phyloP scores from a whole-genome alignment of 2,329 filamentous ascomycete genomes.

The Bipolaris sorokiniana region DNA sequence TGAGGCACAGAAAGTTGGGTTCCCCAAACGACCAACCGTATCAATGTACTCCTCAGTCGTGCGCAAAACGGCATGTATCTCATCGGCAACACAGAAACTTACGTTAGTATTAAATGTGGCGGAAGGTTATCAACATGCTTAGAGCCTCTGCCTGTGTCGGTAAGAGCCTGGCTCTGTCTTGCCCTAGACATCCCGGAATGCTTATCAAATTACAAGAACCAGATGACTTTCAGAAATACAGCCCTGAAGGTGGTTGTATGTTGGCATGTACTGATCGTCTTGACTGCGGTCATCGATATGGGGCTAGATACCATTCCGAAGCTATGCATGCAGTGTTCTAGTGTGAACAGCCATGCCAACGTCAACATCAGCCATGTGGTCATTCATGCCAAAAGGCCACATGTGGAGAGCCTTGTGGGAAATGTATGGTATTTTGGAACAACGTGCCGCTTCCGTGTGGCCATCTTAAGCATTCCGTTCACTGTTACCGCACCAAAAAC shows the following conservation, averaged over 20 bases:
- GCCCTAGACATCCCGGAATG: slow-evolving; percentile 37
- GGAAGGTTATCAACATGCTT: slow-evolving; percentile 62
- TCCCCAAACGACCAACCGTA: slow-evolving; percentile 69
- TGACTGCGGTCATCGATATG: slow-evolving; percentile 41
- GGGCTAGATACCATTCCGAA: slow-evolving; percentile 39
- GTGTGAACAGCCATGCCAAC: slow-evolving; percentile 36
- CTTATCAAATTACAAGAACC: slow-evolving; percentile 31
- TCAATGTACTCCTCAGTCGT: slow-evolving; percentile 72
- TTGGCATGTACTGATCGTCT: slow-evolving; percentile 30
- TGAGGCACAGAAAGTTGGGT: slow-evolving; percentile 62
- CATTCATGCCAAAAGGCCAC: slow-evolving; percentile 38
- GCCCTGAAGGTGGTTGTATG: slow-evolving; percentile 43
- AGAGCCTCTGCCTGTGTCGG: slow-evolving; percentile 25
- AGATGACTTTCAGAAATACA: slow-evolving; percentile 36
- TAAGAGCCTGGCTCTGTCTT: slow-evolving; percentile 28
- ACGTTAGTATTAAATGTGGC: slow-evolving; percentile 68
- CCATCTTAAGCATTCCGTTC: slow-evolving; percentile 28
- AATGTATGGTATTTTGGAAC: slow-evolving; percentile 25
- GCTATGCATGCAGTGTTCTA: slow-evolving; percentile 35
- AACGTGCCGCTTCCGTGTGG: slow-evolving; percentile 39
- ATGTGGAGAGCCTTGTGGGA: slow-evolving; percentile 39
- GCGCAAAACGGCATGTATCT: slow-evolving; percentile 74
- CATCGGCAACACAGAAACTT: slow-evolving; percentile 70
- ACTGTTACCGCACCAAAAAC: slow-evolving; percentile 14
- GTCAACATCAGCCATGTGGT: slow-evolving; percentile 29